Percentiles rank a stretch among this genome's conserved stretches.
Conservation (phyloP, 345 rosid species). For the Lagerstroemia speciosa region DNA sequence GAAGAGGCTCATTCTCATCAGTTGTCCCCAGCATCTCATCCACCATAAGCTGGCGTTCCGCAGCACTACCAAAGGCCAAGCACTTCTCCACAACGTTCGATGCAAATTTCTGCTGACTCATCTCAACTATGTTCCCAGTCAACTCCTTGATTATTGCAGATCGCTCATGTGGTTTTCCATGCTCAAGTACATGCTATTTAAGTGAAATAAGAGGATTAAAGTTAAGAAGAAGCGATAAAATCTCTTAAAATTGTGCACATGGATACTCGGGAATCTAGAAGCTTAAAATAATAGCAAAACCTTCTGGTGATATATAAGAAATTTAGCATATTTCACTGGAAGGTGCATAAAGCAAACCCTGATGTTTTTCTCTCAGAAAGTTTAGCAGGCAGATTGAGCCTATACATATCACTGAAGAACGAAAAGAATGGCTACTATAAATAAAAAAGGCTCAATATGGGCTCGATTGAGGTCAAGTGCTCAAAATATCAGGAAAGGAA, state of each 20-base stretch:
- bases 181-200: conserved; percentile 7
- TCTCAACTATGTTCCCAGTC: conserved; percentile 8
- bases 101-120: conserved; percentile 52
- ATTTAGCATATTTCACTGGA: not conserved
- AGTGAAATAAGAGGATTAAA: not conserved
- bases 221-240: not conserved
- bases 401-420: not conserved
- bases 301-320: not conserved
- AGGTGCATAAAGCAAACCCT: not conserved
- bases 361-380: not conserved
- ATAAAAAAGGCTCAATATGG: not conserved
- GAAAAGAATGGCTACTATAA: too few relatives aligned
- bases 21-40: conserved; percentile 55
- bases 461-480: not conserved
- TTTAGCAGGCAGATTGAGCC: not conserved
- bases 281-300: not conserved
- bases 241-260: not conserved
- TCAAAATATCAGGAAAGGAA: not conserved
- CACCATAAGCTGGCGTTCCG: conserved; percentile 40
- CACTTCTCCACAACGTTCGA: conserved; percentile 63
- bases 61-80: conserved; percentile 40
- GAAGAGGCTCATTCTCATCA: conserved; percentile 55
- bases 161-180: conserved; percentile 8
- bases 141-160: conserved; percentile 8
- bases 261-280: not conserved